Base-by-base conservation (phyloP, 495 filamentous ascomycete genomes). In the Xylaria castorea region DNA sequence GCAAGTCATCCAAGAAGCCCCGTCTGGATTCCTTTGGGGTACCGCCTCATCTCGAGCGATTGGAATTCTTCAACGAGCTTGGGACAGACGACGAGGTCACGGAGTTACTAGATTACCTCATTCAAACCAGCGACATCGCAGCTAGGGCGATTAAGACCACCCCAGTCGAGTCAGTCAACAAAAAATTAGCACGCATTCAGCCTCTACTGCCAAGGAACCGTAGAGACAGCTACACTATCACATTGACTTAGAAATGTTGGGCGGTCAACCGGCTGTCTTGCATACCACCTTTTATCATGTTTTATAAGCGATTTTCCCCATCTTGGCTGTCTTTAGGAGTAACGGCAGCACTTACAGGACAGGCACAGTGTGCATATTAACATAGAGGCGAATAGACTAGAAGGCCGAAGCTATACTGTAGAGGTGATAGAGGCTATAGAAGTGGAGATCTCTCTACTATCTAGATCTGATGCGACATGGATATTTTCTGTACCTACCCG, bases 1-100 rank as follows among this genome's bases (percentile, higher is more conserved):
- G 79, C 27, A 73, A 74, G 44, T 71, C 75, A 12, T 75, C 73
- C 36, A 70, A 68, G 69, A 76, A 76, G 53, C 76, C 79, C 22
- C 66, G 79, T 5, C 73, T 81, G 22, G 73, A 80, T 22, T 80
- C 78, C 18, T 77, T 81, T 34, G 79, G 78, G 14, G 48, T 81
- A 8, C 78, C 79, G 18, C 78, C 79, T 2, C 71, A 74, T 48
- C 71, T 81, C 58, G 75, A 80, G 68, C 73, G 48, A 8, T 38
- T 81, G 36, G 74, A 77, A 64, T 78, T 81, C 44, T 74, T 77
- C 51, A 75, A 75, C 50, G 63, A 73, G 60, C 68, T 81, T 16
- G 76, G 78, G 1, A 75, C 72, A 2, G 79, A 81, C 70, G 79
- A 81, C 9, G 79, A 78, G 57, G 72, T 81, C 66, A 64, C 66